A percentile compares a stretch with the other conserved stretches of the same genome.
Evolutionary conservation across 306 rosid species (phyloP).

Genomic region (Malus sieversii): DNA sequence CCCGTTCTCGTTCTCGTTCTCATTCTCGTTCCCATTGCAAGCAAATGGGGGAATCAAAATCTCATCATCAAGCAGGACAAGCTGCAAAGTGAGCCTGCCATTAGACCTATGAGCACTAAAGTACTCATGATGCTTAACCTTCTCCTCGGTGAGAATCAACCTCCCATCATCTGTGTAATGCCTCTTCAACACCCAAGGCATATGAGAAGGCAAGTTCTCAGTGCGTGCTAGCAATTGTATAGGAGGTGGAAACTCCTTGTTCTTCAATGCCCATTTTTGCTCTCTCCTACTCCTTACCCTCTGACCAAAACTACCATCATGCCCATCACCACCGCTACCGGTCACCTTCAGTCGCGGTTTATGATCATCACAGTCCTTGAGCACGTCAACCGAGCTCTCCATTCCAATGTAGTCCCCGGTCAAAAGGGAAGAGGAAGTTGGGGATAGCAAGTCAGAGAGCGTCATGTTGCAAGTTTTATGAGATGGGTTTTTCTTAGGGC

Average conservation of each 20-base stretch:
- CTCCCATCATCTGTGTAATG: slow-evolving; percentile 58
- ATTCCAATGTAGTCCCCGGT: slow-evolving; percentile 45
- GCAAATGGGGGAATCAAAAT: not conserved
- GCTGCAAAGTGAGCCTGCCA: slow-evolving; percentile 67
- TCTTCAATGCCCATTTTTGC: not conserved
- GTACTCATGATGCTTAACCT: slow-evolving; percentile 51
- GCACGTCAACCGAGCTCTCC: slow-evolving; percentile 54
- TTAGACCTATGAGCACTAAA: slow-evolving; percentile 51
- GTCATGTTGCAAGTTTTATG: not conserved
- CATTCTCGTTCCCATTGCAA: not conserved
- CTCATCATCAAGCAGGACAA: slow-evolving; percentile 37
- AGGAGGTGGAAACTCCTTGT: slow-evolving; percentile 59
- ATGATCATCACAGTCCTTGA: not conserved
- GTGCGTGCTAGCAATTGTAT: slow-evolving; percentile 49
- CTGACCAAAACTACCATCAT: not conserved
- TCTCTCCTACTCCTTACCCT: not conserved
- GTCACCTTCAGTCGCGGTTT: not conserved
- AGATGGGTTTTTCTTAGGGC: slow-evolving; percentile 1
- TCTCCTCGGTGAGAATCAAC: slow-evolving; percentile 55
- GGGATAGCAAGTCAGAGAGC: not conserved
- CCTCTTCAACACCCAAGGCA: slow-evolving; percentile 65
- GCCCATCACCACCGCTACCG: not conserved
- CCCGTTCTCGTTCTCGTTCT: not conserved
- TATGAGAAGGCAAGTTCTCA: slow-evolving; percentile 43
- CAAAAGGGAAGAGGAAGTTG: not conserved